These are phyloP conservation scores for Xylaria longipes DNA, from an alignment of 495 filamentous ascomycete genomes.

Conservation along the genomic window DNA sequence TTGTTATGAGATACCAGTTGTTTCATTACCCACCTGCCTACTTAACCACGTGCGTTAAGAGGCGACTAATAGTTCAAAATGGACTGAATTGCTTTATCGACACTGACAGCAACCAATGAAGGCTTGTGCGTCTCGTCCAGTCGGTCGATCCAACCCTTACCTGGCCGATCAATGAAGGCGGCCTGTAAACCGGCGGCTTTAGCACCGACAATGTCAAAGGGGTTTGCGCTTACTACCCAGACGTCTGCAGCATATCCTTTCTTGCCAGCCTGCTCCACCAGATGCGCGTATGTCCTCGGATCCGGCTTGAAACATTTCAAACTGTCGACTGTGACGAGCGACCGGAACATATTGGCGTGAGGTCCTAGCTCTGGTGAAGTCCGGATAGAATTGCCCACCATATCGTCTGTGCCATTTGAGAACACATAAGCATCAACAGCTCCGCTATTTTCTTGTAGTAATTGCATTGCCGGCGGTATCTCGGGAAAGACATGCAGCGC, in stretches of 20 bases:
- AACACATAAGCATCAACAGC: slow-evolving; percentile 67
- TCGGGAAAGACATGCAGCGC: slow-evolving; percentile 73
- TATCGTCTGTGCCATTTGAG: slow-evolving; percentile 72
- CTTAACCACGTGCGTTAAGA: not conserved
- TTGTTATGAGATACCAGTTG: slow-evolving; percentile 23
- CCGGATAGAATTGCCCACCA: slow-evolving; percentile 67
- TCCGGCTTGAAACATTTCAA: slow-evolving; percentile 72
- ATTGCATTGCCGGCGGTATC: slow-evolving; percentile 58
- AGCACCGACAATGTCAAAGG: slow-evolving; percentile 77
- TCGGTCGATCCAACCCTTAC: slow-evolving; percentile 60
- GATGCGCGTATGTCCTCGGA: slow-evolving; percentile 65
- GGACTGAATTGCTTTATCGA: slow-evolving; percentile 55
- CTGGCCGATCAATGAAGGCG: slow-evolving; percentile 71
- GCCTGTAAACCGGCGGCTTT: slow-evolving; percentile 62
- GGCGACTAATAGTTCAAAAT: slow-evolving; percentile 41
- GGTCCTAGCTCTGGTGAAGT: slow-evolving; percentile 62
- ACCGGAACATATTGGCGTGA: slow-evolving; percentile 52
- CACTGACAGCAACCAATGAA: slow-evolving; percentile 52
- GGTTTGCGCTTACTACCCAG: slow-evolving; percentile 79
- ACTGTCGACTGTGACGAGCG: slow-evolving; percentile 68
- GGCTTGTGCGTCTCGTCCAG: slow-evolving; percentile 46
- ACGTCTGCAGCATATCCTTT: slow-evolving; percentile 55
- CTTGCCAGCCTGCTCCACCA: slow-evolving; percentile 61
- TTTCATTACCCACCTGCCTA: slow-evolving; percentile 18
- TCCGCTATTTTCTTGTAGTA: slow-evolving; percentile 44